Evolutionary conservation across 2,329 filamentous ascomycete genomes (phyloP).

Genomic region (Cordyceps cateniannulata): DNA sequence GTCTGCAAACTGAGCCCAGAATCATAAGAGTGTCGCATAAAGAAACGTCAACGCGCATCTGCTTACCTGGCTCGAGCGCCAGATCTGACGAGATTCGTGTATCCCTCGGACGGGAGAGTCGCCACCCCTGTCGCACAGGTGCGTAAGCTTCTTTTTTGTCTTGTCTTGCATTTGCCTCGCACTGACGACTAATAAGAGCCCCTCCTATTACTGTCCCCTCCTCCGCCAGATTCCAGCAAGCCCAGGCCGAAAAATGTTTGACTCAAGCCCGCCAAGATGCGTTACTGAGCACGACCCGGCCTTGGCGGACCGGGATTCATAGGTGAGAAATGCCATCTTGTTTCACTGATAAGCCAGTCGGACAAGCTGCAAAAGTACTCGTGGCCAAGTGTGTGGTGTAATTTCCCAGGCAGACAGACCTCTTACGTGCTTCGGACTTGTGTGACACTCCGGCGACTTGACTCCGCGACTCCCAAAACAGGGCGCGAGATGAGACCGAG

Average conservation of each 20-base stretch:
- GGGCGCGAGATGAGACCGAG: not conserved
- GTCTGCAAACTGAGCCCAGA: not conserved
- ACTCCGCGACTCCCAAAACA: not conserved
- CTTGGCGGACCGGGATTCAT: slow-evolving; percentile 5
- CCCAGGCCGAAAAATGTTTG: not conserved
- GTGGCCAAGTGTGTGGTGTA: not conserved
- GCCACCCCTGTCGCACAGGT: slow-evolving; percentile 1
- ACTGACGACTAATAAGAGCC: not conserved
- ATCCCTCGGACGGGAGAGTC: not conserved
- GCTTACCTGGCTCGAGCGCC: slow-evolving; percentile 9
- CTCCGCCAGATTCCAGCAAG: too few species aligned
- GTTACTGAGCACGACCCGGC: not conserved
- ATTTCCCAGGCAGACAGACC: not conserved
- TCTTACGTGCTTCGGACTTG: not conserved
- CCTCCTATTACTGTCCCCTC: not conserved
- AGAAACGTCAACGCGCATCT: slow-evolving; percentile 5
- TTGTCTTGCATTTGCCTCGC: not conserved
- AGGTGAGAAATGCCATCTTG: not conserved
- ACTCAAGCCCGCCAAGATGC: not conserved
- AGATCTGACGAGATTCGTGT: slow-evolving; percentile 11
- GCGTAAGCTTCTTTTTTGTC: slow-evolving; percentile 10
- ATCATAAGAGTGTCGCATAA: not conserved
- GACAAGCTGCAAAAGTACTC: not conserved
- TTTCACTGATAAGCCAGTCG: slow-evolving; percentile 1
- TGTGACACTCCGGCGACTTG: not conserved